Evolutionary conservation across 352 stramenopile genomes (phyloP).

Genomic region (Elongisporangium senticosum): DNA sequence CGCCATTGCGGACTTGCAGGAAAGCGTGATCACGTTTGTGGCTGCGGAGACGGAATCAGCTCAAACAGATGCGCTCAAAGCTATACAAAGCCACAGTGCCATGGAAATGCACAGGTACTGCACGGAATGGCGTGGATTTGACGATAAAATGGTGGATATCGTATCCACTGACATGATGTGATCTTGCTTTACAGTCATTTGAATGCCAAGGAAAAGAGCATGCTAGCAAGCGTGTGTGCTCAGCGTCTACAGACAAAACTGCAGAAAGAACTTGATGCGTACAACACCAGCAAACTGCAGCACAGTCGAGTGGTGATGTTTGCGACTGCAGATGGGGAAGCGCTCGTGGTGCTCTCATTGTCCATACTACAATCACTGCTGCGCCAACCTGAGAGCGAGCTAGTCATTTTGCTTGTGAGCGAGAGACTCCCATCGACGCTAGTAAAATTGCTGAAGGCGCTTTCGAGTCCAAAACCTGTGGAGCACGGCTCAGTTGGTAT

Average conservation of each 20-base stretch:
- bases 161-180: no score
- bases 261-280: constrained; percentile 26
- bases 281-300: constrained; percentile 25
- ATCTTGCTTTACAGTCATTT: neutral
- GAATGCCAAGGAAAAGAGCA: neutral
- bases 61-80: neutral
- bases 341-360: constrained; percentile 16
- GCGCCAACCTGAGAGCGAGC: constrained; percentile 6
- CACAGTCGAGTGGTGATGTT: constrained; percentile 8
- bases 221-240: constrained; percentile 15
- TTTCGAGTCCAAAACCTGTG: constrained; percentile 11
- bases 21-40: neutral
- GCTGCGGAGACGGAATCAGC: neutral
- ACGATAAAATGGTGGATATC: neutral
- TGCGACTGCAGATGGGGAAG: constrained; percentile 2
- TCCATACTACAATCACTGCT: constrained; percentile 22
- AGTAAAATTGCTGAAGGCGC: constrained; percentile 45
- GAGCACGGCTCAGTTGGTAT: constrained; percentile 24
- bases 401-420: constrained; percentile 33
- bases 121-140: neutral
- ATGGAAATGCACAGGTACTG: neutral
- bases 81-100: neutral
- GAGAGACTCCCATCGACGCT: constrained; percentile 50
- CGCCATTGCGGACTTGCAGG: neutral
- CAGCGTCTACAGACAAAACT: constrained; percentile 29